Base-by-base conservation (phyloP, 31 red algal genomes). In the Odonthalia washingtoniensis region DNA sequence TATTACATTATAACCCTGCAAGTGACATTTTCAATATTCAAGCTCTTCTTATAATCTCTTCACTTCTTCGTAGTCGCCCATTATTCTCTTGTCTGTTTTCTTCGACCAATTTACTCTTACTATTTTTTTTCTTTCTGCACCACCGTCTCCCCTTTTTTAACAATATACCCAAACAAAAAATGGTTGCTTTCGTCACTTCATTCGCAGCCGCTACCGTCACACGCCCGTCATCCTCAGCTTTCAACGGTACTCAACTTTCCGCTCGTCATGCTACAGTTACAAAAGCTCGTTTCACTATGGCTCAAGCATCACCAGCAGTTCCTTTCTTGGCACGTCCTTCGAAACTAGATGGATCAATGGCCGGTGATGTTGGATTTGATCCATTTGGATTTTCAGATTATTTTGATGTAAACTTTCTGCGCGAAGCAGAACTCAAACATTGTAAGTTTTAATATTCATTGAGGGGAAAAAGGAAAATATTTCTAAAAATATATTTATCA, bases 341-440 rank as follows among this genome's bases (percentile, higher is more conserved):
- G 12, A 92, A 92, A 46, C 75, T 92, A 21, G 75, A 75, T 64
- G 89, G 89, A 2, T 53, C 65, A 28, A 9, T 92, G 39, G 41
- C 82, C 3, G 89, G 76, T n/a, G 97, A 96, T 49, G 97, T 95
- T 49, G 91, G 91, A 40, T 99, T 99, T 66, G 97, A 99, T 80
- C 97, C 97, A 45, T 67, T 99, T 1, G 97, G 97, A 43, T 96
- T 99, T 89, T 89, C 94, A 26, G 85, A 94, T 82, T 72, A 77
- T 40, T 90, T 94, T 42, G 80, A 88, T 46, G n/a, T 99, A 21
- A 81, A 92, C 80, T 96, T 85, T 66, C 81, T 99, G 45, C 90
- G 90, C 14, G 97, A 99, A 77, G 94, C 94, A 38, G 97, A 99
- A 74, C 64, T 99, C 34, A 99, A 99, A 83, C 94, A 98, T 90